Evolutionary conservation across 2,329 filamentous ascomycete genomes (phyloP), one percentile per base, ranked within the genome.

Genomic region (Coniochaeta sp.): DNA sequence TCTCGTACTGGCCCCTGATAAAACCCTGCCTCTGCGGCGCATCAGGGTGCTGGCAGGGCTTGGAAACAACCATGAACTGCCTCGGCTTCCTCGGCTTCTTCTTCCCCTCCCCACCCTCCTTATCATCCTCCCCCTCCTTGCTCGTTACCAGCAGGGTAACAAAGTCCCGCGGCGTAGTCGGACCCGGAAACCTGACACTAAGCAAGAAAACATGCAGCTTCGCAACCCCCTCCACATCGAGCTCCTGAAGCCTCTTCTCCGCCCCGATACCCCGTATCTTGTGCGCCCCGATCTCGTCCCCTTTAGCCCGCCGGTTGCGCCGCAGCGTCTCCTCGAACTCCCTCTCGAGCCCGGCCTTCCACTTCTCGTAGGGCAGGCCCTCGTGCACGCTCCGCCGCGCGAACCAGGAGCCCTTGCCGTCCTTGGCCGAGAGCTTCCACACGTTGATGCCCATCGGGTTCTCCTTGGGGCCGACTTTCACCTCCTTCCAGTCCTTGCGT

Each of bases 331-430:
- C 87, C 0, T 79, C 75, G 65, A 96, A 94, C 71, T 97, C 92
- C 20, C 77, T 75, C 64, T 87, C 77, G 62, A 96, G 78, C 3
- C 86, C 90, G 49, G 76, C 75, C 71, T 85, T 87, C 85, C 90
- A 95, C 63, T 82, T 84, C 18, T 81, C 78, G 65, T 95, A 96
- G 0, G 83, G 76, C 18, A 95, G 66, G 0, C 86, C 88, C 59
- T 87, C 83, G 62, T 96, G 91, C 18, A 95, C 76, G 64, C 90
- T 95, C 48, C 87, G 76, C 51, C 92, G 75, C 22, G 89, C 89
- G 68, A 96, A 97, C 92, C 92, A 97, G 7, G 87, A 78, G 2
- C 91, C 92, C 57, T 85, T 85, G 32, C 89, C 84, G 67, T 97
- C 92, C 60, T 88, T 86, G 2, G 86, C 82, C 0, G 77, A 72